phyloP scores from a whole-genome alignment of 768 basidiomycete species.

The Pulveroboletus ravenelii region DNA sequence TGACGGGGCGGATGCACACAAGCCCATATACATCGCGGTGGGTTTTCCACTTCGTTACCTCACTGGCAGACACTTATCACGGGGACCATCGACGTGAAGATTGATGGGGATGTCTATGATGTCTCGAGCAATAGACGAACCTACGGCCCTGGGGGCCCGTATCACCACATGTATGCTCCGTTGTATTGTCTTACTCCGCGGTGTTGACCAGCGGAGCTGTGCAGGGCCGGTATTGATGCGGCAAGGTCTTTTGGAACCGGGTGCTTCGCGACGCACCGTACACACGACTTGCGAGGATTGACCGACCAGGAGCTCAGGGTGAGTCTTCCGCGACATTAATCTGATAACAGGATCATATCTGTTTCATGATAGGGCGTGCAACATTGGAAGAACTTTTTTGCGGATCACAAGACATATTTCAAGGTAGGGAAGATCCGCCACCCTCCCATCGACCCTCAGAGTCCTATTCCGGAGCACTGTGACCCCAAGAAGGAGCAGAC shows the following conservation, averaged over 20 bases:
- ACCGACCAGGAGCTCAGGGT: slow-evolving; percentile 67
- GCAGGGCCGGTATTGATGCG: slow-evolving; percentile 82
- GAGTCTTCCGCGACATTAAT: slow-evolving; percentile 24
- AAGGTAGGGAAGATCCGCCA: slow-evolving; percentile 77
- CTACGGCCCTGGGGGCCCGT: slow-evolving; percentile 88
- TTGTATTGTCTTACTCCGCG: slow-evolving; percentile 9
- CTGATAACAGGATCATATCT: neutral
- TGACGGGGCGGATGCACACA: slow-evolving; percentile 61
- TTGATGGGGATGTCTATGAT: slow-evolving; percentile 91
- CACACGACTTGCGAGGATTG: slow-evolving; percentile 86
- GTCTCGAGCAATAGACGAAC: slow-evolving; percentile 69
- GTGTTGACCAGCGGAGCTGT: slow-evolving; percentile 20
- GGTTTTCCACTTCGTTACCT: slow-evolving; percentile 24
- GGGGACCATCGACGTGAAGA: slow-evolving; percentile 40
- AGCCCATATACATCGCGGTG: slow-evolving; percentile 83
- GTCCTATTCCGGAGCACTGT: slow-evolving; percentile 72
- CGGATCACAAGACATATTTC: slow-evolving; percentile 71
- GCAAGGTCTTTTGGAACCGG: slow-evolving; percentile 90
- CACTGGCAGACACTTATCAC: slow-evolving; percentile 3
- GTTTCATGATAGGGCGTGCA: slow-evolving; percentile 51
- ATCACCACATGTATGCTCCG: slow-evolving; percentile 58
- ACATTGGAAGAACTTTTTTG: slow-evolving; percentile 91
- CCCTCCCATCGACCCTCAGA: slow-evolving; percentile 68
- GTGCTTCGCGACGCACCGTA: slow-evolving; percentile 86
- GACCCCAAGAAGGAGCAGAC: slow-evolving; percentile 52